Percentiles rank a stretch among this genome's conserved stretches.
These are phyloP conservation scores for Salix dunnii DNA, from an alignment of 345 rosid genomes.

Conservation along the genomic window DNA sequence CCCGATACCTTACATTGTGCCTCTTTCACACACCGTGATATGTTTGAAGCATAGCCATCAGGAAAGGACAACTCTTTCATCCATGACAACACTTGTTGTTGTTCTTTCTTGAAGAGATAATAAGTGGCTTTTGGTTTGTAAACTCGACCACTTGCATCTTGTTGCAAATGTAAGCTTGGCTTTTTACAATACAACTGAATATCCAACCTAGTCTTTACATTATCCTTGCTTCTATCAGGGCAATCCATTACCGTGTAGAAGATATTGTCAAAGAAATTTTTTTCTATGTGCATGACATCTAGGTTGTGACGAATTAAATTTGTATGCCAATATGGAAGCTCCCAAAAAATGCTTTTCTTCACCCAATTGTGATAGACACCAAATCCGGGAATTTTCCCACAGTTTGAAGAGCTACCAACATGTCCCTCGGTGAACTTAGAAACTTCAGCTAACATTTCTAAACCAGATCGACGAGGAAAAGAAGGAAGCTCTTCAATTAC, in stretches of 20 bases:
- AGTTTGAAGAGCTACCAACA: not conserved
- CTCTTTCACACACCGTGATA: not conserved
- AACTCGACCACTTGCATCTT: not conserved
- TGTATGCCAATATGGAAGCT: not conserved
- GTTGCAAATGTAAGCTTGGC: not conserved
- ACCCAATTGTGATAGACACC: not conserved
- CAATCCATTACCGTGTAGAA: not conserved
- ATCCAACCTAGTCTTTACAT: not conserved
- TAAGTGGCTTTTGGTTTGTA: no score
- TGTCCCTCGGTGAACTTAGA: not conserved
- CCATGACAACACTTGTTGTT: not conserved
- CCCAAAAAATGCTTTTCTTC: not conserved
- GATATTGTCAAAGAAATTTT: conserved; percentile 1
- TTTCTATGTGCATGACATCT: conserved; percentile 4
- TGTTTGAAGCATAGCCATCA: conserved; percentile 2
- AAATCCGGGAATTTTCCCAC: not conserved
- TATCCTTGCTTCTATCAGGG: not conserved
- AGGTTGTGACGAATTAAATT: not conserved
- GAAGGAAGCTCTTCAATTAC: not conserved
- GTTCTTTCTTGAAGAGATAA: not conserved
- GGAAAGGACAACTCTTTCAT: not conserved
- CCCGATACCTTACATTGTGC: not conserved
- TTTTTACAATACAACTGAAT: not conserved
- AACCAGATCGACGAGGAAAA: not conserved
- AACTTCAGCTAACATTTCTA: no score